Evolutionary conservation across 179 eudicot genomes (phyloP).

Genomic region (Beta corolliflora): DNA sequence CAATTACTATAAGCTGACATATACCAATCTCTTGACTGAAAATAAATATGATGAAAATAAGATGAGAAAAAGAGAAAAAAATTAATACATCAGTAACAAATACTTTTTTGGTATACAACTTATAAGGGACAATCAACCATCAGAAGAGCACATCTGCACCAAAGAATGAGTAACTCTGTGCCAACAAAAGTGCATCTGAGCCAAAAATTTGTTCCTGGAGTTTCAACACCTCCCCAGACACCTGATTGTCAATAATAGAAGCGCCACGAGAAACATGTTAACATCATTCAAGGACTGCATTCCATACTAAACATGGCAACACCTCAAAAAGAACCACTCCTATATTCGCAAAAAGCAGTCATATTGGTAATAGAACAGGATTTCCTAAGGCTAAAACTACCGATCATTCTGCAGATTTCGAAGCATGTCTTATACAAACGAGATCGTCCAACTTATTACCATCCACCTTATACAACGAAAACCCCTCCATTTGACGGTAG

Average conservation of each 20-base stretch:
- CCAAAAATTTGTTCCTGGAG: no score
- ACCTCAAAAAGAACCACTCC: no score
- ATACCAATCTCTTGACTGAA: background rate
- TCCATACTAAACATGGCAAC: no score
- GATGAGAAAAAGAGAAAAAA: background rate
- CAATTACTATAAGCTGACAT: background rate
- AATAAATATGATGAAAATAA: background rate
- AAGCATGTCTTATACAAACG: constrained; percentile 74
- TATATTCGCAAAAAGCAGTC: no score
- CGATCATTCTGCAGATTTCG: constrained; percentile 18
- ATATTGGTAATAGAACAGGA: background rate
- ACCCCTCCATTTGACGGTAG: constrained; percentile 79
- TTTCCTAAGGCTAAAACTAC: background rate
- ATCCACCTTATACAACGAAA: constrained; percentile 84
- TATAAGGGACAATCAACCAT: background rate
- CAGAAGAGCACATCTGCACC: background rate
- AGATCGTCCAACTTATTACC: constrained; percentile 93
- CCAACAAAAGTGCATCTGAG: no score
- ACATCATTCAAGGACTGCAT: no score
- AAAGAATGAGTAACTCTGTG: background rate
- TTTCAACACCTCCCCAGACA: no score
- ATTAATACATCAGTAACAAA: background rate
- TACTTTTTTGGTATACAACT: no score
- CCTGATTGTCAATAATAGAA: no score
- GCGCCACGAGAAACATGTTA: no score